Evolutionary conservation across 768 basidiomycete species (phyloP).

Genomic region (Suillus paluster): DNA sequence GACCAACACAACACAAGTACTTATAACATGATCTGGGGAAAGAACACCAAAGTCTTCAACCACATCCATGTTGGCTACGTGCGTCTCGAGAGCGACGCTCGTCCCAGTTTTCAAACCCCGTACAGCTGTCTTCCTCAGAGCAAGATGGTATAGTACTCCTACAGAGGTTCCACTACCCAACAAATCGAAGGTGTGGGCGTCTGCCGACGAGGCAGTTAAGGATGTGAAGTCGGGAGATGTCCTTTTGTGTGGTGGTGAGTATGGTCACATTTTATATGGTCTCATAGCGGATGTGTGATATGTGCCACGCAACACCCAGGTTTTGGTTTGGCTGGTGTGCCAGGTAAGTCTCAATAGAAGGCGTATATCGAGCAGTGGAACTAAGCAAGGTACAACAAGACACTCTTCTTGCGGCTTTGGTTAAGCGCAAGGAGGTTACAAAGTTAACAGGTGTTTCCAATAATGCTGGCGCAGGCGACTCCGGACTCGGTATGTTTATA

Average conservation of each 20-base stretch:
- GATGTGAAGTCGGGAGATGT: slow-evolving; percentile 82
- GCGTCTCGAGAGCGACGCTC: slow-evolving; percentile 18
- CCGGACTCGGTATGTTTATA: slow-evolving; percentile 61
- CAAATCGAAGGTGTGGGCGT: slow-evolving; percentile 75
- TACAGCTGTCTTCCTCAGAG: slow-evolving; percentile 16
- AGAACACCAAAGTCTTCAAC: neutral
- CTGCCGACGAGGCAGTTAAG: slow-evolving; percentile 81
- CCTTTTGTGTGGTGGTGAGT: slow-evolving; percentile 81
- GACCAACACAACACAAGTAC: slow-evolving; percentile 2
- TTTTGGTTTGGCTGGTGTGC: slow-evolving; percentile 89
- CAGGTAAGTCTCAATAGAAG: slow-evolving; percentile 51
- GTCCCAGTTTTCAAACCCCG: slow-evolving; percentile 23
- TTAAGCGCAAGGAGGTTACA: slow-evolving; percentile 72
- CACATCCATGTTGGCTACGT: slow-evolving; percentile 26
- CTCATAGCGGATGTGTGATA: neutral
- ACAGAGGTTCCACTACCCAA: slow-evolving; percentile 34
- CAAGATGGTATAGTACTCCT: slow-evolving; percentile 28
- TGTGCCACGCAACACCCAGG: slow-evolving; percentile 47
- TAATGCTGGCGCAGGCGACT: slow-evolving; percentile 77
- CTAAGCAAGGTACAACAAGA: slow-evolving; percentile 47
- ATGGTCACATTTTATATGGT: slow-evolving; percentile 9
- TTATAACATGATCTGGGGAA: slow-evolving; percentile 4
- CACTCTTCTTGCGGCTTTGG: slow-evolving; percentile 80
- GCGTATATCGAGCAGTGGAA: too few relatives aligned
- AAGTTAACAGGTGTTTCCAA: slow-evolving; percentile 86